Evolutionary conservation across 177 flowering plant species (phyloP).

Genomic region (Telopea speciosissima): DNA sequence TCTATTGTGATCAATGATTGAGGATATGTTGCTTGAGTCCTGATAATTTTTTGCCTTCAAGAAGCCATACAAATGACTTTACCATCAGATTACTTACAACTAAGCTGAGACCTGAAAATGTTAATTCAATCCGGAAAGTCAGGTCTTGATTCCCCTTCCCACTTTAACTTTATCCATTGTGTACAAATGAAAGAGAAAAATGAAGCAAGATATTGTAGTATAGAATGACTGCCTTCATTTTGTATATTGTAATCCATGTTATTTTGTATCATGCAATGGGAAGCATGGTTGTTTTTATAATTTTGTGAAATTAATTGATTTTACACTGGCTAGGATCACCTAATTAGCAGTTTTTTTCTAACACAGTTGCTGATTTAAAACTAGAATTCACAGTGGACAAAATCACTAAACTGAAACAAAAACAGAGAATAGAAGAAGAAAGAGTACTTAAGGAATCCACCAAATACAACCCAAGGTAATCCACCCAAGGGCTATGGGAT

Average conservation of each 20-base stretch:
- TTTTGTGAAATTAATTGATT: neutral
- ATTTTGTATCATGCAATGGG: neutral
- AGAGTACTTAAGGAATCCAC: too few species aligned
- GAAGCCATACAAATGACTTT: slow-evolving; percentile 3
- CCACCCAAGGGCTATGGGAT: too few species aligned
- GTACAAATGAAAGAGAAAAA: slow-evolving; percentile 28
- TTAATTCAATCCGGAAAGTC: neutral
- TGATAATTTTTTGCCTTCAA: slow-evolving; percentile 51
- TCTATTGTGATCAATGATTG: slow-evolving; percentile 57
- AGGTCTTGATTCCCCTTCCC: slow-evolving; percentile 4
- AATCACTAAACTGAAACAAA: too few species aligned
- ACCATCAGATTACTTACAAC: neutral
- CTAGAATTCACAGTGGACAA: too few species aligned
- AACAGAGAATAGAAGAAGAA: too few species aligned
- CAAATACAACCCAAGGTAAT: too few species aligned
- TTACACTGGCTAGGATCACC: too few species aligned
- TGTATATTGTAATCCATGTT: slow-evolving; percentile 12
- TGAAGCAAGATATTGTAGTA: slow-evolving; percentile 13
- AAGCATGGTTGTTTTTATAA: slow-evolving; percentile 7
- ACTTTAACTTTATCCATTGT: slow-evolving; percentile 7
- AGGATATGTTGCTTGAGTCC: slow-evolving; percentile 37
- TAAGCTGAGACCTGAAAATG: neutral
- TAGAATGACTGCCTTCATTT: slow-evolving; percentile 10
- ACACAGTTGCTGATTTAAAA: too few species aligned
- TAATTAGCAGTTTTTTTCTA: too few species aligned